A percentile compares a stretch with the other conserved stretches of the same genome.
These are phyloP conservation scores for Aspergillus biplanus DNA, from an alignment of 495 filamentous ascomycete genomes.

Conservation along the genomic window DNA sequence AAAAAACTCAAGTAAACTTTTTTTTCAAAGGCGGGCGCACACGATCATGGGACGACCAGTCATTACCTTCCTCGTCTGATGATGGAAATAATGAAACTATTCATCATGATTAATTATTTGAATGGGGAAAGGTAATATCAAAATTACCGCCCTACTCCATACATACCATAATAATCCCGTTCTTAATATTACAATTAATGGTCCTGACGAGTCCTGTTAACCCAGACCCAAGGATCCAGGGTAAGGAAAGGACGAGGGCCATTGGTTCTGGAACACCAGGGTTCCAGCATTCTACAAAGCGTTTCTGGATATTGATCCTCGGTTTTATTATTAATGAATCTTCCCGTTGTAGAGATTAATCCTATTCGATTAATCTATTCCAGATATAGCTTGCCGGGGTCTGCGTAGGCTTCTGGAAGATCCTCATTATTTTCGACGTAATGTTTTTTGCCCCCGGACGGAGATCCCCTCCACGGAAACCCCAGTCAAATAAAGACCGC, in stretches of 20 bases:
- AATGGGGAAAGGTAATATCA: not conserved
- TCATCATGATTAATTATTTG: not conserved
- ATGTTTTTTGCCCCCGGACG: not conserved
- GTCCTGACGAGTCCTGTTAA: not conserved
- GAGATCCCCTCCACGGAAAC: not conserved
- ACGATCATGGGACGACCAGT: constrained; percentile 9
- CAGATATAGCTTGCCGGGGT: constrained; percentile 13
- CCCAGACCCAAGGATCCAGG: constrained; percentile 27
- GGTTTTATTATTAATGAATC: constrained; percentile 4
- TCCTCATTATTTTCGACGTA: constrained; percentile 15
- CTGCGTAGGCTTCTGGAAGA: constrained; percentile 15
- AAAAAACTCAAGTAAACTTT: not conserved
- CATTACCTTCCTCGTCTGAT: not conserved
- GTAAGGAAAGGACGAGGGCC: not conserved
- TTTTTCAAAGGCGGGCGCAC: constrained; percentile 8
- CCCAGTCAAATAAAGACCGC: too few species aligned
- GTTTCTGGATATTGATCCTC: constrained; percentile 2
- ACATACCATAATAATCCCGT: constrained; percentile 2
- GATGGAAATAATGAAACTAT: constrained; percentile 3
- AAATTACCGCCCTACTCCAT: constrained; percentile 14
- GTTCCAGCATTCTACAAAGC: not conserved
- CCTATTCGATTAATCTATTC: constrained; percentile 10
- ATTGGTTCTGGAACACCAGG: constrained; percentile 8
- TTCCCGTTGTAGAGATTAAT: not conserved
- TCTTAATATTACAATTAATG: constrained; percentile 7